Evolutionary conservation across 345 rosid species (phyloP).

Genomic region (Salix arbutifolia): DNA sequence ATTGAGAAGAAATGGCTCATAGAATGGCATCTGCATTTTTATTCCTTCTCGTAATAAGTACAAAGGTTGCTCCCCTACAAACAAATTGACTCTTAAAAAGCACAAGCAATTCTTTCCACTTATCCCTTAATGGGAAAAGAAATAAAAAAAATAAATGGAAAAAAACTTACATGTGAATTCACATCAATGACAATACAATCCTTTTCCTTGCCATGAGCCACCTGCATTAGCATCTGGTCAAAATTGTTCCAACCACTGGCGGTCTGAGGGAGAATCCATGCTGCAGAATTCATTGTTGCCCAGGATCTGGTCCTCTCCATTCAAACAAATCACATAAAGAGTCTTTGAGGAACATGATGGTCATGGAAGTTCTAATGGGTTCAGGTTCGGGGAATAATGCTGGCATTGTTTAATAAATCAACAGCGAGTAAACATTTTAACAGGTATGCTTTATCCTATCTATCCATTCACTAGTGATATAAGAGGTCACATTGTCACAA

Average conservation of each 20-base stretch:
- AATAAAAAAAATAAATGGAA: not conserved
- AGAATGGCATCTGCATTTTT: not conserved
- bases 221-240: conserved; percentile 30
- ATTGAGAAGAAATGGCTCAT: not conserved
- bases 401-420: not conserved
- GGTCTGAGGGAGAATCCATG: conserved; percentile 14
- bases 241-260: conserved; percentile 37
- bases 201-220: conserved; percentile 21
- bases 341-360: not conserved
- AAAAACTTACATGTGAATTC: conserved; percentile 27
- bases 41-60: not conserved
- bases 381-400: not conserved
- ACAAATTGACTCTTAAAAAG: conserved; percentile 27
- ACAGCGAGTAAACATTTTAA: not conserved
- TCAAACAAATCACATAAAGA: conserved; percentile 23
- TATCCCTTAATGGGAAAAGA: not conserved
- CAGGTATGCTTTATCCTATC: not conserved
- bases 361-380: not conserved
- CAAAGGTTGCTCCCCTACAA: conserved; percentile 12
- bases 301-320: conserved; percentile 27
- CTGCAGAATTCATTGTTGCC: conserved; percentile 25
- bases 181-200: conserved; percentile 17
- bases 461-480: not conserved
- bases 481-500: not conserved
- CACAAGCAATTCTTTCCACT: conserved; percentile 1